phyloP scores from a whole-genome alignment of 441 rosid species.

The Brassica hybrid region DNA sequence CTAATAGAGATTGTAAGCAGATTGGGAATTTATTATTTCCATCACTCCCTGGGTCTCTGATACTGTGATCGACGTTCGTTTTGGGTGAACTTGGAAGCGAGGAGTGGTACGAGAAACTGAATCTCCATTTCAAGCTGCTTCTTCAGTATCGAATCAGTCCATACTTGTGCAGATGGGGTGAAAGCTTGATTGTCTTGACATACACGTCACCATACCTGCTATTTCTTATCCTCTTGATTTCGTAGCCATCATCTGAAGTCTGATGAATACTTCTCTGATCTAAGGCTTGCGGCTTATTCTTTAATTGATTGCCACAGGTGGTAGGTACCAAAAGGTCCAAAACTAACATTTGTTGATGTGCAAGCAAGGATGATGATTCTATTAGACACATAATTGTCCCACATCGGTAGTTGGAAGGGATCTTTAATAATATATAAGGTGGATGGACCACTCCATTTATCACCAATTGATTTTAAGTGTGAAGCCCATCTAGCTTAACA shows the following conservation, averaged over 20 bases:
- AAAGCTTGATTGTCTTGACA: conserved; percentile 88
- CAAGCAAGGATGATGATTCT: no score
- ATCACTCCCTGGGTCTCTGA: conserved; percentile 94
- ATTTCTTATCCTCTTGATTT: no score
- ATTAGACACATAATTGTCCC: no score
- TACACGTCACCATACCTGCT: conserved; percentile 61
- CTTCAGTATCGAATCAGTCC: conserved; percentile 93
- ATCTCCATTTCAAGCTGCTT: conserved; percentile 90
- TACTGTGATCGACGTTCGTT: conserved; percentile 95
- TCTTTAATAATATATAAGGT: no score
- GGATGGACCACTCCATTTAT: no score
- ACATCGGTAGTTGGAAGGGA: no score
- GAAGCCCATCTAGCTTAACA: no score
- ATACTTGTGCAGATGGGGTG: conserved; percentile 94
- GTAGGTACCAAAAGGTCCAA: no score
- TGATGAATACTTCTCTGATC: conserved; percentile 82
- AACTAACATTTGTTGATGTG: no score
- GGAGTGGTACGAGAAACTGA: conserved; percentile 81
- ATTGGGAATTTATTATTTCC: conserved; percentile 92
- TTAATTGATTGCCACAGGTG: no score
- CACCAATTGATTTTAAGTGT: no score
- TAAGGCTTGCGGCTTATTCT: conserved; percentile 55
- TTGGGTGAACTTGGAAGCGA: conserved; percentile 87
- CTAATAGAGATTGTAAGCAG: conserved; percentile 61
- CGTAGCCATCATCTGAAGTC: conserved; percentile 33